Evolutionary conservation across 2,329 filamentous ascomycete genomes (phyloP), one percentile per base, ranked within the genome.

Genomic region (Fusarium sp.): DNA sequence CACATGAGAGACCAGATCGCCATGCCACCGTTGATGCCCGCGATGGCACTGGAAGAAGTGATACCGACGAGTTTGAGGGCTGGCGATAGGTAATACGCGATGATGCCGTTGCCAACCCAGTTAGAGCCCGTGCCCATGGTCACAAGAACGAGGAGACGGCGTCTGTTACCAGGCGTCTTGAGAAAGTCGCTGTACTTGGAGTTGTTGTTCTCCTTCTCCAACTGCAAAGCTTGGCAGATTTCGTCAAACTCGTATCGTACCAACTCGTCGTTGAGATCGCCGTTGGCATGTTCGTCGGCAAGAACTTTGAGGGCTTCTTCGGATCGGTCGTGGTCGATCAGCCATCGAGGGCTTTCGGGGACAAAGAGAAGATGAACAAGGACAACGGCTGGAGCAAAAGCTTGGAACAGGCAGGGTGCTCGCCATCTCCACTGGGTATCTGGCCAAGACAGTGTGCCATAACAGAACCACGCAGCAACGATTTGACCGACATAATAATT

Each of bases 111-210:
- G 39, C 90, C 90, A 52, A 86, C 88, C 81, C 89, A 92, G 78
- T 92, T 89, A 0, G 88, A 90, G 71, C 91, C 90, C 65, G 91
- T 80, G 64, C 89, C 90, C n/a, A 92, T 84, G 0, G 88, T 89
- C 36, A 90, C 78, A 22, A 91, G 82, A 54, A 92, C 85, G 35
- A 86, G 82, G 42, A 92, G 81, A 10, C 90, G 85, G 79, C 89
- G 88, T 54, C 89, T 84, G 81, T 92, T 92, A n/a, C 90, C 89
- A 66, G 84, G 85, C 8, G 90, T 91, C 60, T 82, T 82, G 73
- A 91, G 75, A 73, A 92, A 90, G 75, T 91, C 88, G 18, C 86
- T 71, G 77, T 90, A 92, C 58, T 82, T 86, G 42, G 84, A 87
- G 9, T 81, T 81, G 39, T 81, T 83, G 68, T 82, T 81, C 59